A percentile compares a stretch with the other conserved stretches of the same genome.
Evolutionary conservation across 768 basidiomycete species (phyloP).

Genomic region (Austroboletus festivus): DNA sequence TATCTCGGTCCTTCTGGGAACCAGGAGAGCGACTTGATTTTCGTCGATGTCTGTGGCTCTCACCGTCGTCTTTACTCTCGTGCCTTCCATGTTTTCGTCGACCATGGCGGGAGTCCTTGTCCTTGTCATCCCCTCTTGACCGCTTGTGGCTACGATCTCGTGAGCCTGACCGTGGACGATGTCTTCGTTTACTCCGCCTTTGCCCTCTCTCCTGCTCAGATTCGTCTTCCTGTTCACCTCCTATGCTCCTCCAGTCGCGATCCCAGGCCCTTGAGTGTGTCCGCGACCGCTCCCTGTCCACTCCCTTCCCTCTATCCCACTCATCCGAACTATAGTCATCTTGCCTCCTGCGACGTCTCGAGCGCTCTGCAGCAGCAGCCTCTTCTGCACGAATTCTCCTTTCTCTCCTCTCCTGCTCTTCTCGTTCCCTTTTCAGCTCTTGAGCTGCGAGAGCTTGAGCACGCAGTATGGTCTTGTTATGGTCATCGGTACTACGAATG

Average conservation of each 20-base stretch:
- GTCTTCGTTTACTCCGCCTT: constrained; percentile 21
- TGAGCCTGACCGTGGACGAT: constrained; percentile 31
- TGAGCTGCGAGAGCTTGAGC: constrained; percentile 71
- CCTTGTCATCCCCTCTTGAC: constrained; percentile 13
- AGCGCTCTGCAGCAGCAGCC: constrained; percentile 64
- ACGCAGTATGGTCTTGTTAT: constrained; percentile 81
- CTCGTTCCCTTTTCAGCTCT: constrained; percentile 64
- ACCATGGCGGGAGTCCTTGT: constrained; percentile 10
- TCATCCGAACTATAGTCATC: constrained; percentile 26
- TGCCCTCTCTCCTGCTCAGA: constrained; percentile 16
- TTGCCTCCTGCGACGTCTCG: constrained; percentile 38
- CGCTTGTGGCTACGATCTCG: constrained; percentile 19
- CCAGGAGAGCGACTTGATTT: constrained; percentile 17
- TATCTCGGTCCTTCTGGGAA: too few relatives aligned
- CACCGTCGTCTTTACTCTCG: constrained; percentile 19
- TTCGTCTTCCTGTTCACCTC: constrained; percentile 37
- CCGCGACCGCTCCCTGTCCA: constrained; percentile 39
- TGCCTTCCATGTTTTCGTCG: constrained; percentile 27
- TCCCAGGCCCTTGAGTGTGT: constrained; percentile 44
- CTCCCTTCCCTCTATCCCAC: constrained; percentile 38
- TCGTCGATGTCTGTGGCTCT: constrained; percentile 19
- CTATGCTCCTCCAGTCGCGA: constrained; percentile 42
- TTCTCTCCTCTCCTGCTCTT: constrained; percentile 64
- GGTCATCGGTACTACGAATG: constrained; percentile 92
- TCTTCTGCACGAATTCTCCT: constrained; percentile 69